Evolutionary conservation across 768 basidiomycete species (phyloP), one percentile per base, ranked within the genome.

Genomic region (Leccinum longicurvipes): DNA sequence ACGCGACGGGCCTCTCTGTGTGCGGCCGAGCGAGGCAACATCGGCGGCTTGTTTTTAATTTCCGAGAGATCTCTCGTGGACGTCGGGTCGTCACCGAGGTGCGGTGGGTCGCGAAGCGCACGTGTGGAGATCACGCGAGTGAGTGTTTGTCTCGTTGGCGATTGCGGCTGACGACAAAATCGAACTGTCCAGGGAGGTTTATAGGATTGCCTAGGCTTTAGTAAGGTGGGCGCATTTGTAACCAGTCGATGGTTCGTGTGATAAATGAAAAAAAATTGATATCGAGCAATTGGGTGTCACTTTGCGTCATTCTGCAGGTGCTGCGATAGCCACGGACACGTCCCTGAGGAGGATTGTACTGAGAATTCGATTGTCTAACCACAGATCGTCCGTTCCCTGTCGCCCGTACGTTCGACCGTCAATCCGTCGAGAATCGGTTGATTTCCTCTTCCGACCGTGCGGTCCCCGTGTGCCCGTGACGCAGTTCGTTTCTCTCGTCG

Each of bases 281-380:
- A 57, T 58, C 59, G 55, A 57, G 57, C 27, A 55, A 50, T 54
- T 19, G 42, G 27, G 25, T 53, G 41, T 34, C 34, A 55, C 32
- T 56, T 56, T 55, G 54, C 56, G 60, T 60, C 65, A 50, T 54
- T 25, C 51, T 36, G 34, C 32, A 29, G 42, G 23, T 46, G 50
- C 54, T 56, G 66, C 67, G 68, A 52, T 28, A 57, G 54, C 51
- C 47, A 60, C 61, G 58, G 60, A 63, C 28, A 54, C 44, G 63
- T 58, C 56, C 61, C 63, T 58, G 58, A 29, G 52, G 65, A 62
- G 65, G 65, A 69, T 70, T 62, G 36, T 49, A 52, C 41, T n/a
- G 52, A 60, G 63, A 65, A 70, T 24, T 56, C n/a, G n/a, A 47
- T 62, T 42, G 41, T 61, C 56, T 60, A 47, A 23, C 55, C 51